Percentiles rank a stretch among this genome's conserved stretches.
These are phyloP conservation scores for Wickerhamomyces mucosus DNA, from an alignment of 805 yeast genomes.

Conservation along the genomic window DNA sequence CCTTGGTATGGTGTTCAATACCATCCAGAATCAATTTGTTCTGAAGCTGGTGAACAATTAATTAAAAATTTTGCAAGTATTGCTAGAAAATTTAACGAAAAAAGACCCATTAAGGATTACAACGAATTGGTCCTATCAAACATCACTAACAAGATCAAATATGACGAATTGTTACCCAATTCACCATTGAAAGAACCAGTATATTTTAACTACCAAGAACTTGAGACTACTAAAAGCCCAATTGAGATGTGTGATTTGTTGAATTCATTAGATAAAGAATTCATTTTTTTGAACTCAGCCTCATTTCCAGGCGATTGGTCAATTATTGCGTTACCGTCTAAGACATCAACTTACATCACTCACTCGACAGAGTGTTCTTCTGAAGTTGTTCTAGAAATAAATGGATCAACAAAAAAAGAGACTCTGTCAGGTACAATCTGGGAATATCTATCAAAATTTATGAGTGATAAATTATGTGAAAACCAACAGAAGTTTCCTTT, in stretches of 20 bases:
- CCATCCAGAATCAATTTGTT: slow-evolving; percentile 93
- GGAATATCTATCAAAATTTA: slow-evolving; percentile 39
- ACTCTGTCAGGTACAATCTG: slow-evolving; percentile 31
- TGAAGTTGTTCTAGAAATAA: slow-evolving; percentile 1
- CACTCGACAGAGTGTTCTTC: slow-evolving; percentile 43
- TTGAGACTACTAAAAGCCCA: slow-evolving; percentile 15
- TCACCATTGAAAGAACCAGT: background rate
- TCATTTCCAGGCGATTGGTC: slow-evolving; percentile 84
- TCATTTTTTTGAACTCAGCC: slow-evolving; percentile 67
- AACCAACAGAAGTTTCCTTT: slow-evolving; percentile 45
- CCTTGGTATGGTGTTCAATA: slow-evolving; percentile 95
- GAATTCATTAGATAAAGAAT: slow-evolving; percentile 27
- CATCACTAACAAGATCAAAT: slow-evolving; percentile 6
- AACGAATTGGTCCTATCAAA: slow-evolving; percentile 6
- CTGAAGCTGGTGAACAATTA: slow-evolving; percentile 51
- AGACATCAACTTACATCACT: slow-evolving; percentile 35
- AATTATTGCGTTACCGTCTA: slow-evolving; percentile 63
- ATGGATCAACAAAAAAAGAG: background rate
- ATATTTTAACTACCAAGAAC: slow-evolving; percentile 1
- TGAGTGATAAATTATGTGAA: slow-evolving; percentile 26
- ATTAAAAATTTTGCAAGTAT: slow-evolving; percentile 43
- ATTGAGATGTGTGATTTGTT: slow-evolving; percentile 45
- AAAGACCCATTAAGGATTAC: slow-evolving; percentile 11
- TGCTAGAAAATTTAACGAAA: slow-evolving; percentile 19
- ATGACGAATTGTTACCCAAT: slow-evolving; percentile 11